phyloP scores from a whole-genome alignment of 495 filamentous ascomycete genomes.

The Endocarpon pusillum region DNA sequence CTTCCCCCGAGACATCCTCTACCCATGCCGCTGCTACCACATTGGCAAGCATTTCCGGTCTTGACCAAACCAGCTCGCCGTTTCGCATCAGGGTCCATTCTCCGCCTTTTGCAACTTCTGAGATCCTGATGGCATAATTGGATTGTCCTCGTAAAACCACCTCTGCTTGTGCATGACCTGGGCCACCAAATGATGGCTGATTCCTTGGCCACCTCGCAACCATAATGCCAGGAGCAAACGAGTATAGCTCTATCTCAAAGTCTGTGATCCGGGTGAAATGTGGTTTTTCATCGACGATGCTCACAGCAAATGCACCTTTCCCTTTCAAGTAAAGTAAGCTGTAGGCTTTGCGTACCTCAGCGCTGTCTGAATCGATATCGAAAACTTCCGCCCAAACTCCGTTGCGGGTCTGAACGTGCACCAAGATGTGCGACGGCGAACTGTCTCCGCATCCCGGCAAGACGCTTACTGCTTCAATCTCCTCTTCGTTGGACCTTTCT shows the following conservation, averaged over 20 bases:
- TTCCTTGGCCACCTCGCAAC: constrained; percentile 53
- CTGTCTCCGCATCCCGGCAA: constrained; percentile 56
- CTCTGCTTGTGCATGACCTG: constrained; percentile 61
- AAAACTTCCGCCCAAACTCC: constrained; percentile 75
- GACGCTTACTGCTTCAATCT: constrained; percentile 47
- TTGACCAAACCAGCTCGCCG: constrained; percentile 61
- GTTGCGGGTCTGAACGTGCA: constrained; percentile 56
- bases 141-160: constrained; percentile 48
- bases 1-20: constrained; percentile 48
- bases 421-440: constrained; percentile 62
- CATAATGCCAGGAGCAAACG: constrained; percentile 59
- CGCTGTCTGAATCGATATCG: constrained; percentile 56
- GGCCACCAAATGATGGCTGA: constrained; percentile 18
- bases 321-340: constrained; percentile 50
- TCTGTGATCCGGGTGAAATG: constrained; percentile 72
- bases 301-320: constrained; percentile 60
- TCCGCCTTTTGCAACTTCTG: constrained; percentile 48
- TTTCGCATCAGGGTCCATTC: constrained; percentile 77
- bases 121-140: constrained; percentile 61
- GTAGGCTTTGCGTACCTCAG: constrained; percentile 52
- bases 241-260: constrained; percentile 52
- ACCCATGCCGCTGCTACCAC: constrained; percentile 63
- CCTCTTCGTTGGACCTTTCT: constrained; percentile 34
- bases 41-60: constrained; percentile 63
- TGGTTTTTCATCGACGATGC: constrained; percentile 58